Base-by-base conservation (phyloP, 176 grass and related monocot genomes). In the Chrysopogon serrulatus region DNA sequence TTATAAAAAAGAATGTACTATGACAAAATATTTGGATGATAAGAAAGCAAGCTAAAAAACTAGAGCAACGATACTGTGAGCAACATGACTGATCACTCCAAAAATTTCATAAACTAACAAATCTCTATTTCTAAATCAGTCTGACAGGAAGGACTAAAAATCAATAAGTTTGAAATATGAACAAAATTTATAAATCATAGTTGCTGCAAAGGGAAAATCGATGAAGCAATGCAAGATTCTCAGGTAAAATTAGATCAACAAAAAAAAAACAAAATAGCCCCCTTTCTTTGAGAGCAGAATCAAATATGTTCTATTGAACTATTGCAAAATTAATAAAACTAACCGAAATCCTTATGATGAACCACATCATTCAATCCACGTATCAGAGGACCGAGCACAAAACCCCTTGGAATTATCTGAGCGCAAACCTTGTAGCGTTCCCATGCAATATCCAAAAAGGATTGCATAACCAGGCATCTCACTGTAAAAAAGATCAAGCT, bases 281-380 rank as follows among this genome's bases (percentile, higher is more conserved):
- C 19, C 6, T 56, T 78, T 54, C 47, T 53, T 19, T 83, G 18
- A 42, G 12, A 83, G 40, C 18, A 64, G 34, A 88, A 54, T 43
- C 31, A 30, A 9, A 30, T 10, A 77, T 57, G 21, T 51, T 66
- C 27, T 75, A 63, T 53, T 23, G 27, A 74, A 88, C 6, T 76
- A 76, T n/a, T 42, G 15, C 43, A 79, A 79, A 82, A 82, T 28
- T 47, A 61, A 79, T 68, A 82, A 85, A 77, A 97, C 95, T 91
- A 70, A 98, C 95, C 95, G 43, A 98, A 98, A 85, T 98, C 95
- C 42, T 93, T 95, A 83, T 98, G 95, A 82, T 98, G 95, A 74
- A 89, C 84, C 61, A 98, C 92, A 91, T 98, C 95, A 23, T 95
- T 98, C 60, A 98, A 79, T 34, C 86, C 92, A 80, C 82, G 84